phyloP scores from a whole-genome alignment of 164 flowering plant genomes.

The Akebia trifoliata region DNA sequence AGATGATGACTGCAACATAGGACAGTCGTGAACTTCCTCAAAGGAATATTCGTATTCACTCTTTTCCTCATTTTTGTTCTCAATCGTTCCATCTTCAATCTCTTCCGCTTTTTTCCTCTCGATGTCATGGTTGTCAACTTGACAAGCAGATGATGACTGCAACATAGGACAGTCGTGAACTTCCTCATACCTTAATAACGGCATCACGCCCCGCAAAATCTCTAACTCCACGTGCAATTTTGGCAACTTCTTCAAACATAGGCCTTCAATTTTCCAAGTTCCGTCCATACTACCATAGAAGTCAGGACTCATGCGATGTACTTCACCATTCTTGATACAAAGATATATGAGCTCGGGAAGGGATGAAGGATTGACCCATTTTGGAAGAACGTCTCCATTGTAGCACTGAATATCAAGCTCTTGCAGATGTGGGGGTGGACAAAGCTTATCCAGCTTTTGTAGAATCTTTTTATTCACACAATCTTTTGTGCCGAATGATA shows the following conservation, averaged over 20 bases:
- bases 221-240: background rate
- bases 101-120: too few relatives aligned
- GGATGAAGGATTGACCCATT: constrained; percentile 13
- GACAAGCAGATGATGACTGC: too few relatives aligned
- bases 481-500: constrained; percentile 7
- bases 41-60: too few relatives aligned
- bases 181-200: constrained; percentile 4
- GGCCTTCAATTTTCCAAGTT: background rate
- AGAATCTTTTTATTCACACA: background rate
- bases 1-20: too few relatives aligned
- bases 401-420: constrained; percentile 16
- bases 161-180: too few relatives aligned
- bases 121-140: too few relatives aligned
- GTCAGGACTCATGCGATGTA: background rate
- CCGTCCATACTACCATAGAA: background rate
- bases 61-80: too few relatives aligned
- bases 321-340: constrained; percentile 11
- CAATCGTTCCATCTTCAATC: too few relatives aligned
- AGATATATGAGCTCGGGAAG: constrained; percentile 15
- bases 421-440: constrained; percentile 13
- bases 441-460: constrained; percentile 6
- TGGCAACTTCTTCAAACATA: constrained; percentile 3
- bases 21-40: too few relatives aligned
- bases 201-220: constrained; percentile 11
- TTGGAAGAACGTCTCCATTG: background rate